Evolutionary conservation across 768 basidiomycete genomes (phyloP), one percentile per base, ranked within the genome.

Genomic region (Agaricus sinodeliciosus): DNA sequence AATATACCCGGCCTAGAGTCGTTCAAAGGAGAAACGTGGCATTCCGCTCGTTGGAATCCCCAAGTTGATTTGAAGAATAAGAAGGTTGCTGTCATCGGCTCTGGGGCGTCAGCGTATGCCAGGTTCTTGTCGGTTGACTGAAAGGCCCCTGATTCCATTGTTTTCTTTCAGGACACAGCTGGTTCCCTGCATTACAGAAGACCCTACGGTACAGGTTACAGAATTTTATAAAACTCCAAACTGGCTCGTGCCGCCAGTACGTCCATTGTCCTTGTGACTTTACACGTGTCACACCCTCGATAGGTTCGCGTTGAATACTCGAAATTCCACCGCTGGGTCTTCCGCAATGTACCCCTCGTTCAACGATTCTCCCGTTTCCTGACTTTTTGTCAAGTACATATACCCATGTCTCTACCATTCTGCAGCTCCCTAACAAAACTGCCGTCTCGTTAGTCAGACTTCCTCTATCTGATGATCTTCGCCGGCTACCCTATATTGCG

Each of bases 11-110:
- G 70, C 52, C 4, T 74, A 1, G 65, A 65, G 8, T 54, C 51
- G 3, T 83, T 82, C 63, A 65, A 73, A 47, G 82, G 83, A 1
- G 45, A 60, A 4, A 61, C 70, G 39, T 84, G 80, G 54, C 82
- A 84, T 62, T 77, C 79, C 4, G 75, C 78, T 7, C 57, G 67
- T 13, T 85, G 82, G 80, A 59, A 72, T 26, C 49, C 62, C 1
- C 64, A 65, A 7, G 65, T 72, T 4, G 65, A 72, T 9, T 63
- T 83, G 19, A 59, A 60, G 7, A 69, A 69, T 6, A 81, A 80
- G 60, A 66, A 67, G 9, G 72, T 85, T 5, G 81, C 75, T 1
- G 75, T 85, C 4, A 72, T 84, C 55, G 84, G 82, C 8, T 81
- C 80, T 56, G 82, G 78, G 1, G 72, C 73, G 36, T 78, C 78